Evolutionary conservation across 2,329 filamentous ascomycete species (phyloP).

Genomic region (Zelopaecilomyces penicillatus): DNA sequence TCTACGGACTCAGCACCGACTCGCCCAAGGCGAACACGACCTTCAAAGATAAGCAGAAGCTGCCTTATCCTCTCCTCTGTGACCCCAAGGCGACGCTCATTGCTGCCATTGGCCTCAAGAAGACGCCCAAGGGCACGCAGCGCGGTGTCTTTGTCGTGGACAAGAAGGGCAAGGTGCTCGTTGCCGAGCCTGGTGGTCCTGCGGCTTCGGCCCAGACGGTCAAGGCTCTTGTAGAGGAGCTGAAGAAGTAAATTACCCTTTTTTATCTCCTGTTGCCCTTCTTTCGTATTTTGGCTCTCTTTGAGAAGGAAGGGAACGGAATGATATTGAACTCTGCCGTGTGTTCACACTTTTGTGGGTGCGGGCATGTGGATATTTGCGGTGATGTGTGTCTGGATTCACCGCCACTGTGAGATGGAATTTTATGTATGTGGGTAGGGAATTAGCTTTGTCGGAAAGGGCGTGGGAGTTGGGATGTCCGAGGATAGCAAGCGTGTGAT

Average conservation of each 20-base stretch:
- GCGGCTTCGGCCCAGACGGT: constrained; percentile 70
- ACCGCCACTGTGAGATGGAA: no score
- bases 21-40: constrained; percentile 84
- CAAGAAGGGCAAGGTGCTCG: constrained; percentile 72
- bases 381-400: not conserved
- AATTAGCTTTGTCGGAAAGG: not conserved
- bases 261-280: no score
- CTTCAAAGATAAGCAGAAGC: constrained; percentile 85
- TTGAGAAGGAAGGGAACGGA: no score
- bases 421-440: not conserved
- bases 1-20: constrained; percentile 86
- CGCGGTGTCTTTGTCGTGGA: constrained; percentile 84
- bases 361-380: not conserved
- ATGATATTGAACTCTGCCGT: no score
- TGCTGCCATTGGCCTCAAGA: constrained; percentile 80
- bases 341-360: no score
- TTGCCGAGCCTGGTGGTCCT: constrained; percentile 67
- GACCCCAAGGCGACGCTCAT: constrained; percentile 70
- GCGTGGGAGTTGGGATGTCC: constrained; percentile 9
- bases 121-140: constrained; percentile 68
- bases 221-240: constrained; percentile 55
- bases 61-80: constrained; percentile 83
- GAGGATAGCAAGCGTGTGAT: constrained; percentile 10
- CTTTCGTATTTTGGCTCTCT: no score
- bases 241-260: constrained; percentile 15